Percentiles rank a stretch among this genome's conserved stretches.
phyloP scores from a whole-genome alignment of 2,329 filamentous ascomycete genomes.

The Fusarium sp. region DNA sequence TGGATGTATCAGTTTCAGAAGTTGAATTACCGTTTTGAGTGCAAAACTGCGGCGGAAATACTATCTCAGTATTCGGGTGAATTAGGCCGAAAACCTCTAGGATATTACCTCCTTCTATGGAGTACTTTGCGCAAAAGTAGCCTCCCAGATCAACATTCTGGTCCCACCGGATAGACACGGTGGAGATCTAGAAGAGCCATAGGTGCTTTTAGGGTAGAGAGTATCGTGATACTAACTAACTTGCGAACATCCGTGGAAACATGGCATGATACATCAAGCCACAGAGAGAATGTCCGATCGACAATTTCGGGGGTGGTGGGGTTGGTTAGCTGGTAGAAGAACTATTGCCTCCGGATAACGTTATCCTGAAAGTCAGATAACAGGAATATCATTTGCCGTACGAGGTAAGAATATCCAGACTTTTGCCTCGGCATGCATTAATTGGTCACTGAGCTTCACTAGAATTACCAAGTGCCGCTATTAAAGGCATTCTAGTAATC shows the following conservation, averaged over 20 bases:
- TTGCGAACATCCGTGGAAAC: not conserved
- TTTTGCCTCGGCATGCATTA: accelerated
- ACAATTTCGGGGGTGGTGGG: not conserved
- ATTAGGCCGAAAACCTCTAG: no score
- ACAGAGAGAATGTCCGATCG: accelerated
- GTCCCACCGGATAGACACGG: not conserved
- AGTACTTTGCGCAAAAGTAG: no score
- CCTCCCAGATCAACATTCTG: no score
- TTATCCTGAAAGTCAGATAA: not conserved
- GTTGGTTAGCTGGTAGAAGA: not conserved
- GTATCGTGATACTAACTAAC: no score
- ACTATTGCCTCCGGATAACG: not conserved
- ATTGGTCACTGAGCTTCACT: accelerated
- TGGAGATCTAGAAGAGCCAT: not conserved
- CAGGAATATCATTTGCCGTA: not conserved
- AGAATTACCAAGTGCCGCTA: accelerated
- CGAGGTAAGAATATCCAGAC: accelerated
- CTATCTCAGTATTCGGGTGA: not conserved
- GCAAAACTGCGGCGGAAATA: not conserved
- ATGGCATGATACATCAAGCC: not conserved
- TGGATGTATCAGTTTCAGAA: no score
- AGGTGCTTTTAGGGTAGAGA: no score
- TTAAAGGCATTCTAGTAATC: accelerated
- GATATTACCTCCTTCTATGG: not conserved
- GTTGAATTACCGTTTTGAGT: not conserved